Conservation (phyloP, 306 rosid species). For the Inga leiocalycina region DNA sequence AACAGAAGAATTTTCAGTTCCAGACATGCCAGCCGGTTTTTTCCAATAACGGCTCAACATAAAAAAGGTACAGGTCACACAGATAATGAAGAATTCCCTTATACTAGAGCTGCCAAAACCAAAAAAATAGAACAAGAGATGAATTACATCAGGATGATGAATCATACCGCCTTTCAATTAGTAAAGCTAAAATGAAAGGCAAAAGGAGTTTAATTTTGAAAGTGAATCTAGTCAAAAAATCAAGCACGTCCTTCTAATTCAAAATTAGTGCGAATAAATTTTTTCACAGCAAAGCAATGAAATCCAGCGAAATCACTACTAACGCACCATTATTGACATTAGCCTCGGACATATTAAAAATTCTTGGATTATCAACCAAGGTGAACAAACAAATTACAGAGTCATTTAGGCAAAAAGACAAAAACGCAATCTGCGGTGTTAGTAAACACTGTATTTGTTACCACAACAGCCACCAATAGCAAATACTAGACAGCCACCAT, state of each 20-base stretch:
- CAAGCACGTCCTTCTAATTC: neutral
- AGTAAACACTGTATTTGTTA: neutral
- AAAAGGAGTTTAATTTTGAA: neutral
- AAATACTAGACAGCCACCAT: neutral
- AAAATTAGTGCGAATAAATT: neutral
- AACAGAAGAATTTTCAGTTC: conserved; percentile 19
- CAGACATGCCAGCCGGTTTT: conserved; percentile 4
- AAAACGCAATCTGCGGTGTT: neutral
- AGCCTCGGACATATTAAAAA: conserved; percentile 9
- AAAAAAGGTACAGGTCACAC: neutral
- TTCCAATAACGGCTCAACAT: neutral
- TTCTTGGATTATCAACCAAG: conserved; percentile 6
- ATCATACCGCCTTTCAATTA: neutral
- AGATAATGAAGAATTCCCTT: conserved; percentile 4
- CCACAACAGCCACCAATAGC: conserved; percentile 23
- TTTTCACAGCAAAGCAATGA: conserved; percentile 18
- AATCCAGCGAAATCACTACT: neutral
- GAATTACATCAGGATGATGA: neutral
- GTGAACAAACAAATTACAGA: conserved; percentile 5
- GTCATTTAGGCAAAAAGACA: neutral
- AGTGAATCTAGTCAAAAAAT: conserved; percentile 11
- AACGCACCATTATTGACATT: neutral
- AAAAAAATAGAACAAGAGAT: neutral
- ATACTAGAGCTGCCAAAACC: neutral
- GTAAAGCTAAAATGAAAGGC: neutral